Conservation (phyloP, 2,329 filamentous ascomycete genomes). For the Pseudogymnoascus sp. region DNA sequence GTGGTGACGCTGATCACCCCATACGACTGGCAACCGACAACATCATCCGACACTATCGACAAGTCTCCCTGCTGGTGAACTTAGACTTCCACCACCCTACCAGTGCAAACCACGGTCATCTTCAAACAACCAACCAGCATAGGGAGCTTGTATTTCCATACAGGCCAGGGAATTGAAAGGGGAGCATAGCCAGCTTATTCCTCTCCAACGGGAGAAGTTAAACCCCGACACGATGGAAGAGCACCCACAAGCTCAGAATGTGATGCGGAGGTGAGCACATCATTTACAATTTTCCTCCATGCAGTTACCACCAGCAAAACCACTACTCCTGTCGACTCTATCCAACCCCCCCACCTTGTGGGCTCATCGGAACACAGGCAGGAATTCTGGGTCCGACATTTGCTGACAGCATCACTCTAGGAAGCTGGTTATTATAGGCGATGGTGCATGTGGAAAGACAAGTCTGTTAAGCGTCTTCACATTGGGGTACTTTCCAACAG, state of each 20-base stretch:
- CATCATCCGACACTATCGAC: background rate
- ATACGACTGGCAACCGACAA: background rate
- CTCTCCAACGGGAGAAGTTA: background rate
- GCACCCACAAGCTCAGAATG: conserved; percentile 31
- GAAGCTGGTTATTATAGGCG: conserved; percentile 94
- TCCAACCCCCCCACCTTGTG: background rate
- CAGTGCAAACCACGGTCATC: background rate
- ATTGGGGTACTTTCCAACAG: conserved; percentile 93
- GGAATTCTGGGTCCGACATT: background rate
- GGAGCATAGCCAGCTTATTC: background rate
- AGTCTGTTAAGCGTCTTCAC: conserved; percentile 97
- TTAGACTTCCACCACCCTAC: background rate
- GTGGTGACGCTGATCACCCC: background rate
- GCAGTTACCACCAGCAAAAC: background rate
- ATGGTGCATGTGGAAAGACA: conserved; percentile 97
- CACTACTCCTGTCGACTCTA: background rate
- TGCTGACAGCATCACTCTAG: conserved; percentile 38
- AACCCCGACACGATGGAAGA: conserved; percentile 25
- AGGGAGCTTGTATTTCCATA: background rate
- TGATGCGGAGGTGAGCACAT: conserved; percentile 37
- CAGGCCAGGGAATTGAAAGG: background rate
- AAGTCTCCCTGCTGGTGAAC: background rate
- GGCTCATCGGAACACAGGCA: background rate
- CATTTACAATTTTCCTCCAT: background rate
- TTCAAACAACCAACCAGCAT: background rate